phyloP scores from a whole-genome alignment of 768 basidiomycete genomes.

The Kwoniella bestiolae region DNA sequence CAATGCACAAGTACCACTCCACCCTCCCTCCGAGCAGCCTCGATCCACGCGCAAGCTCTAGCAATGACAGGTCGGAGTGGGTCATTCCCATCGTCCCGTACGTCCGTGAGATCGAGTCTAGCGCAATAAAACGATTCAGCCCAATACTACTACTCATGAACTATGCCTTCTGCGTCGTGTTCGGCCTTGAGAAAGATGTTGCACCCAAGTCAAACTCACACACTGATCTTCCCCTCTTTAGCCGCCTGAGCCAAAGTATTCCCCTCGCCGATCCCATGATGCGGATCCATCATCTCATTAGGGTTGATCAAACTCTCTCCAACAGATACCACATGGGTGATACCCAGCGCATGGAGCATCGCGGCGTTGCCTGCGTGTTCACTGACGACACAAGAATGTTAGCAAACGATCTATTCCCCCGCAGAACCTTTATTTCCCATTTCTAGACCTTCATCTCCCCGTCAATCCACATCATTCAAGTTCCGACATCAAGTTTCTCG shows the following conservation, averaged over 20 bases:
- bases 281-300: slow-evolving; percentile 54
- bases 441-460: too few relatives aligned
- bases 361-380: slow-evolving; percentile 92
- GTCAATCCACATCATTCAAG: too few relatives aligned
- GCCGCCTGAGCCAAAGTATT: slow-evolving; percentile 34
- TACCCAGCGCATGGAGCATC: slow-evolving; percentile 93
- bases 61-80: slow-evolving; percentile 85
- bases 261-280: slow-evolving; percentile 33
- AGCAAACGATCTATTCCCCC: too few relatives aligned
- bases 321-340: slow-evolving; percentile 95
- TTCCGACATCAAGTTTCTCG: too few relatives aligned
- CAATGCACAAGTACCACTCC: slow-evolving; percentile 95
- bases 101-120: slow-evolving; percentile 57
- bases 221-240: slow-evolving; percentile 35
- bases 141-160: too few relatives aligned
- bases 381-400: slow-evolving; percentile 58
- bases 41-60: slow-evolving; percentile 91
- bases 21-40: slow-evolving; percentile 75
- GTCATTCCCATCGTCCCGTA: slow-evolving; percentile 96
- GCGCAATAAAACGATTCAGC: background rate
- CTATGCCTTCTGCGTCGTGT: too few relatives aligned
- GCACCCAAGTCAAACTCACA: slow-evolving; percentile 21
- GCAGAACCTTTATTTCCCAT: too few relatives aligned
- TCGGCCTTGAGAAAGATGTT: too few relatives aligned
- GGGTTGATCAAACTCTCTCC: slow-evolving; percentile 81